These are phyloP conservation scores for Amaranthus tricolor DNA, from an alignment of 179 eudicot species.

Conservation along the genomic window DNA sequence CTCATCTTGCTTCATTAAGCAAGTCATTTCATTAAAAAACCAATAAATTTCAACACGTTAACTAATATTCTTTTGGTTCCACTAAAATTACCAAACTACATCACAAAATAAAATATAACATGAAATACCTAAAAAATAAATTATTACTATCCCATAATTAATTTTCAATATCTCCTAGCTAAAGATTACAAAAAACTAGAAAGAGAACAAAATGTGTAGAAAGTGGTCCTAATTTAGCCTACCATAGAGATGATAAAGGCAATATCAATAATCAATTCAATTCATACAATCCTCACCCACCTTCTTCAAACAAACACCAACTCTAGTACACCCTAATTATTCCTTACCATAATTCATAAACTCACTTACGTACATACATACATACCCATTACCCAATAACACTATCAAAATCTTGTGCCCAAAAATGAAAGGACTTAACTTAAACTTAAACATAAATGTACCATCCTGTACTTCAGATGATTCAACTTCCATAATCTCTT, in stretches of 20 bases:
- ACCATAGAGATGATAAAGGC: background rate
- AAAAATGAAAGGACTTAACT: constrained; percentile 19
- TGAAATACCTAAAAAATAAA: background rate
- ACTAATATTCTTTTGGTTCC: too few relatives aligned
- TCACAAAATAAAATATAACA: too few relatives aligned
- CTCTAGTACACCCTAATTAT: background rate
- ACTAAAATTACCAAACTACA: too few relatives aligned
- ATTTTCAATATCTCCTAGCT: background rate
- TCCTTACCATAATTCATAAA: constrained; percentile 1
- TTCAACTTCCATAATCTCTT: constrained; percentile 37
- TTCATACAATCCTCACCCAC: background rate
- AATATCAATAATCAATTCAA: background rate
- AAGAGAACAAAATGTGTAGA: background rate
- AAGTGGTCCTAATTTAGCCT: background rate
- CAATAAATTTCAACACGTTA: too few relatives aligned
- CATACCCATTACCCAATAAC: constrained; percentile 1
- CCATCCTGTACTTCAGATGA: constrained; percentile 55
- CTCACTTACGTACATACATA: background rate
- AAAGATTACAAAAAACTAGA: too few relatives aligned
- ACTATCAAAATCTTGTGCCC: background rate
- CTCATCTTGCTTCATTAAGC: too few relatives aligned
- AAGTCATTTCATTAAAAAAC: too few relatives aligned
- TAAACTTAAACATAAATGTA: constrained; percentile 29
- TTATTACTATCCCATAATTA: background rate
- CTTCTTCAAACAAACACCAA: background rate